Evolutionary conservation across 176 grass and related monocot genomes (phyloP).

Genomic region (Hyparrhenia diplandra): DNA sequence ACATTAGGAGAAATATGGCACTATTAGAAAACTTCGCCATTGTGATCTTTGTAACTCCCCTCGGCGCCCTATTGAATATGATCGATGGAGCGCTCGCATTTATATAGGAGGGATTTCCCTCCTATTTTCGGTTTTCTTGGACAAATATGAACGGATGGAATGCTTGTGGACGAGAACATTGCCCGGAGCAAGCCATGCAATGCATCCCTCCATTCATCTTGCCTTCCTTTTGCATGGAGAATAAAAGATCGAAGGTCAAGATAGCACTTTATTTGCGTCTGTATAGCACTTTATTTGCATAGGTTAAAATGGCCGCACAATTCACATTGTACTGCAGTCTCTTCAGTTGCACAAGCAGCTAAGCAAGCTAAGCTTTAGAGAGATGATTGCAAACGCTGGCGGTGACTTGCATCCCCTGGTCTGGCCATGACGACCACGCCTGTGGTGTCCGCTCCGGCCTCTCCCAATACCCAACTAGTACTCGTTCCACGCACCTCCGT

Average conservation of each 20-base stretch:
- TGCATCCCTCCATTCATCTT: neutral
- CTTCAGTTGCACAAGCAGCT: neutral
- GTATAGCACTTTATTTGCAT: neutral
- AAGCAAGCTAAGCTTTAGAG: constrained; percentile 11
- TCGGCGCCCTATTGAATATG: neutral
- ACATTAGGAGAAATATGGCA: neutral
- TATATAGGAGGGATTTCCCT: neutral
- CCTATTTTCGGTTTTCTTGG: constrained; percentile 9
- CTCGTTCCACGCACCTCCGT: neutral
- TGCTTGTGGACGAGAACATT: constrained; percentile 23
- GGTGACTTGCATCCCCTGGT: neutral
- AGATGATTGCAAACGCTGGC: constrained; percentile 12
- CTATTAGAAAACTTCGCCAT: constrained; percentile 13
- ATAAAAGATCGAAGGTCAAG: neutral
- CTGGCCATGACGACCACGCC: neutral
- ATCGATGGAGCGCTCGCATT: neutral
- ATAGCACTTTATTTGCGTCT: too few species aligned
- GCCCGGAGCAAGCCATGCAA: neutral
- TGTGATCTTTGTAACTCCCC: neutral
- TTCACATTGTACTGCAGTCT: neutral
- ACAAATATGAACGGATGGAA: neutral
- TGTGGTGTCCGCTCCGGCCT: neutral
- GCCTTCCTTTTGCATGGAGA: neutral
- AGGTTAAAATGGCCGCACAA: neutral
- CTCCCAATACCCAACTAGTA: neutral